Conservation (phyloP, 2,329 filamentous ascomycete genomes). For the Arachnopeziza araneosa region DNA sequence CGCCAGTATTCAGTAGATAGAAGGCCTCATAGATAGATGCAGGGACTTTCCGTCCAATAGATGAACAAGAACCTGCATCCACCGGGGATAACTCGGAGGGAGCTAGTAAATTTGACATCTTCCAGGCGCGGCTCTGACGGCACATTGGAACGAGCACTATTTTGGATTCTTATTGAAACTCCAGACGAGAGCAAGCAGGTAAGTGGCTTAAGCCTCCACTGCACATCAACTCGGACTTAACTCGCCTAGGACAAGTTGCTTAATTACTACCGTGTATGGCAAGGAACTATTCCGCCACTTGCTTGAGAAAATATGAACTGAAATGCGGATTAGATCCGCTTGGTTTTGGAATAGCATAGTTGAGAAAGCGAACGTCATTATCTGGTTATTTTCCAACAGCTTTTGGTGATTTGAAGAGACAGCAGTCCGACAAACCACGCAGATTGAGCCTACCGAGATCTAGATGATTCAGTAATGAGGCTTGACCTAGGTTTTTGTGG, state of each 20-base stretch:
- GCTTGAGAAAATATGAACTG: not conserved
- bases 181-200: not conserved
- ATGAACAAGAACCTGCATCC: not conserved
- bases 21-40: not conserved
- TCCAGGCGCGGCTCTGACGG: not conserved
- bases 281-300: not conserved
- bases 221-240: not conserved
- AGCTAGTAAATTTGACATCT: not conserved
- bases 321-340: too few relatives aligned
- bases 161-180: not conserved
- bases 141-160: not conserved
- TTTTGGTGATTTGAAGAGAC: too few relatives aligned
- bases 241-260: not conserved
- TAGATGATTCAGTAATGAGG: too few relatives aligned
- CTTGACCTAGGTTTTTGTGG: not conserved
- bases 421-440: too few relatives aligned
- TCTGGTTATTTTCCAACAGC: not conserved
- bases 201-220: not conserved
- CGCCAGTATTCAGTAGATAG: not conserved
- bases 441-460: too few relatives aligned
- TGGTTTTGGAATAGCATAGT: not conserved
- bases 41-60: not conserved
- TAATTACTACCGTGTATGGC: not conserved
- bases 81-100: not conserved
- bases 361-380: not conserved